These are phyloP conservation scores for Mucor mucedo DNA, from an alignment of 371 early-diverging fungal species.

Conservation along the genomic window DNA sequence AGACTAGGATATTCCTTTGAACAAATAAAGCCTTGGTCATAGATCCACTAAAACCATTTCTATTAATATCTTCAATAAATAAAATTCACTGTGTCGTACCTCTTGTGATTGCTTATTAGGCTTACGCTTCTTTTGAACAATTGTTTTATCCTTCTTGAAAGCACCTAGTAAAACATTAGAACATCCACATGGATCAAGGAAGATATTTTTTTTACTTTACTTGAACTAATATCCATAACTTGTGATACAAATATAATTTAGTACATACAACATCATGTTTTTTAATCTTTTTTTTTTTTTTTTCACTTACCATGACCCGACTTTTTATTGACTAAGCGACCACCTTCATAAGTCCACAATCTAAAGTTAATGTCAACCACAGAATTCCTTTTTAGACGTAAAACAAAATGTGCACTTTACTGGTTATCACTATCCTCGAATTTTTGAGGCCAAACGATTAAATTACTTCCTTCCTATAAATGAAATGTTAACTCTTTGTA, in stretches of 20 bases:
- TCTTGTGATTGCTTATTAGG: slow-evolving; percentile 45
- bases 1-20: slow-evolving; percentile 48
- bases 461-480: slow-evolving; percentile 45
- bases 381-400: not conserved
- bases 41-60: slow-evolving; percentile 39
- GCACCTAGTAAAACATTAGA: slow-evolving; percentile 33
- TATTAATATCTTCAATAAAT: not conserved
- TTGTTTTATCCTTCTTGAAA: slow-evolving; percentile 51
- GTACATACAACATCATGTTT: slow-evolving; percentile 7
- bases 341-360: slow-evolving; percentile 47
- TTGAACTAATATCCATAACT: slow-evolving; percentile 49
- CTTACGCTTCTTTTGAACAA: slow-evolving; percentile 52
- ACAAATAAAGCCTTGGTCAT: slow-evolving; percentile 50
- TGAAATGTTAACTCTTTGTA: not conserved
- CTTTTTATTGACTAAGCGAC: slow-evolving; percentile 51
- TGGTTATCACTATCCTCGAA: slow-evolving; percentile 57
- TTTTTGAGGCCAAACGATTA: slow-evolving; percentile 61
- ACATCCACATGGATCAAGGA: not conserved
- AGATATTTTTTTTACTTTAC: slow-evolving; percentile 17
- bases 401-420: slow-evolving; percentile 29
- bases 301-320: slow-evolving; percentile 49
- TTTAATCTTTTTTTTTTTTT: not conserved
- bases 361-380: slow-evolving; percentile 21
- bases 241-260: slow-evolving; percentile 4
- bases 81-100: slow-evolving; percentile 19